phyloP scores from a whole-genome alignment of 257 asterid genomes.

The Verbascum thapsus region DNA sequence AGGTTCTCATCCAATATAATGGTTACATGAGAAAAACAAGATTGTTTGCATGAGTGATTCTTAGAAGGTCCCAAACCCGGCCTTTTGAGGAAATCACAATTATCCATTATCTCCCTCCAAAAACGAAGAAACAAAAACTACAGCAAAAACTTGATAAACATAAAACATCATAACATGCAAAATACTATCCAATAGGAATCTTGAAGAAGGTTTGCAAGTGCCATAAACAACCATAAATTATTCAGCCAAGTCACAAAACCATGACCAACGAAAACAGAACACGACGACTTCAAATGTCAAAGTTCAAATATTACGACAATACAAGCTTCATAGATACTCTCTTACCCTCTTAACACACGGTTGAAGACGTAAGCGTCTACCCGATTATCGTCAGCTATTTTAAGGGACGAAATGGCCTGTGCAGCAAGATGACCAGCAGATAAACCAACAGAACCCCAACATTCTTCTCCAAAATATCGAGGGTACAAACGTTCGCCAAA shows the following conservation, averaged over 20 bases:
- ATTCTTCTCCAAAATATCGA: slow-evolving; percentile 34
- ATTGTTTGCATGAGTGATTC: no score
- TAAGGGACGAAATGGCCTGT: slow-evolving; percentile 46
- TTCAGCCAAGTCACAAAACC: background rate
- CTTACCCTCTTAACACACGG: slow-evolving; percentile 32
- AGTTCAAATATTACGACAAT: background rate
- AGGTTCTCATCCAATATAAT: no score
- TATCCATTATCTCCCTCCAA: no score
- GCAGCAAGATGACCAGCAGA: slow-evolving; percentile 44
- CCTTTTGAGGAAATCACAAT: no score
- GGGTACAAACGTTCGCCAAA: slow-evolving; percentile 29
- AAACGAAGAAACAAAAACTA: no score
- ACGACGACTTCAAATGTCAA: background rate
- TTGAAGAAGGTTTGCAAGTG: no score
- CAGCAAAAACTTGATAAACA: no score
- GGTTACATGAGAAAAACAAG: no score
- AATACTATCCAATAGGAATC: no score
- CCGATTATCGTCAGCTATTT: slow-evolving; percentile 43
- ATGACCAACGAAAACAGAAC: background rate
- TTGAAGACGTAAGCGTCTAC: slow-evolving; percentile 35
- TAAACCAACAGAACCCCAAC: slow-evolving; percentile 34
- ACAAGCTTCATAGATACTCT: slow-evolving; percentile 22
- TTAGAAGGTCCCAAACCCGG: no score
- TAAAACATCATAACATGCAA: no score
- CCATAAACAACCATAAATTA: background rate